Evolutionary conservation across 805 yeast species (phyloP), one percentile per base, ranked within the genome.

Genomic region (Cyberlindnera mississippiensis): DNA sequence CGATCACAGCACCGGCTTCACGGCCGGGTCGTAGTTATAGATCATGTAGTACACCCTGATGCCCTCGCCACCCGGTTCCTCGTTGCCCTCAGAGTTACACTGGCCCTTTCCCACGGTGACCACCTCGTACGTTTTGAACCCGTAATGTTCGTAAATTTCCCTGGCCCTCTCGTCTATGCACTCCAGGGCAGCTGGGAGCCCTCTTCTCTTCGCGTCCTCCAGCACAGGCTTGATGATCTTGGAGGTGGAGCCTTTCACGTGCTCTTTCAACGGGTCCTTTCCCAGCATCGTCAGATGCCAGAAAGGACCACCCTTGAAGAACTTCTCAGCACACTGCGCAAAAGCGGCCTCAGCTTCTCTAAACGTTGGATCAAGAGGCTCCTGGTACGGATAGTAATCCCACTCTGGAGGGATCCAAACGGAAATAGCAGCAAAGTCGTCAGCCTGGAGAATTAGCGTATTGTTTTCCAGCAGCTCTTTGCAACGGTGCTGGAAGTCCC

Each of bases 331-430:
- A 38, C 45, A 35, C n/a, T 19, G 19, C 18, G 29, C 14, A 33
- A 40, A 38, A 10, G 44, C 44, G 8, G 29, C 40, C 28, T 42
- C 43, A 2, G 49, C 42, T 4, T 31, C 35, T 13, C 38, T 30
- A 17, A 45, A 36, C 4, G 32, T 32, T 12, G 41, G 39, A n/a
- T 43, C 43, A 14, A 39, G 28, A 3, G 36, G 41, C 12, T 38
- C 45, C 19, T 36, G 38, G 14, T 44, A 47, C 14, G 42, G 49
- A 16, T 42, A 39, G 26, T 38, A 40, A 12, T 42, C 43, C 14
- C 29, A 44, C 17, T 47, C 51, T 14, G 59, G 57, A 16, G 56
- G 54, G 33, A 50, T 48, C 57, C 57, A 52, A 6, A 52, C 48
- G 2, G 48, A 48, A 17, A 54, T 29, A 4, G 57, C 45, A 14